These are phyloP conservation scores for Bathelium albidoporum DNA, from an alignment of 495 filamentous ascomycete species.

Conservation along the genomic window DNA sequence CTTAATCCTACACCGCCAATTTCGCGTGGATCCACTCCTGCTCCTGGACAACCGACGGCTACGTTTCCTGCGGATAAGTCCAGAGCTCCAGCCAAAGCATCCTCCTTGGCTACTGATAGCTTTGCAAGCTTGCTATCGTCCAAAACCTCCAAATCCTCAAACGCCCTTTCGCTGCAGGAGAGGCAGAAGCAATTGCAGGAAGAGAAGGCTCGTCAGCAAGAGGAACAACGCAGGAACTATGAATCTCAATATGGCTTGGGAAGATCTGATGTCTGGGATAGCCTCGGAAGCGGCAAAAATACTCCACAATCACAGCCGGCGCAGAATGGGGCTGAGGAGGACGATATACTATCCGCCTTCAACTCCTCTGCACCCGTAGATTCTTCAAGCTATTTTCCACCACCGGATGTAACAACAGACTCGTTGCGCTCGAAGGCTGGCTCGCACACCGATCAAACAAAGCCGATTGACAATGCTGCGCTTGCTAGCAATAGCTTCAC, in stretches of 20 bases:
- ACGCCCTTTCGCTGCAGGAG: constrained; percentile 61
- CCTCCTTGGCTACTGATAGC: not conserved
- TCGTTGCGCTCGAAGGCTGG: not conserved
- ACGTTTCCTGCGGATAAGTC: not conserved
- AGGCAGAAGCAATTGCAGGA: constrained; percentile 73
- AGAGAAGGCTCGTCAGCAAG: constrained; percentile 65
- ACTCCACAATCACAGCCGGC: constrained; percentile 27
- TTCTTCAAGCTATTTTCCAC: constrained; percentile 49
- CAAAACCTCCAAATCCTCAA: not conserved
- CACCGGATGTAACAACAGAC: constrained; percentile 23
- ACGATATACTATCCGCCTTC: constrained; percentile 56
- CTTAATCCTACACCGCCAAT: not conserved
- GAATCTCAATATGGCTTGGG: constrained; percentile 63
- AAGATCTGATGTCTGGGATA: constrained; percentile 62
- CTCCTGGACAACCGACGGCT: not conserved
- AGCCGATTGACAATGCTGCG: not conserved
- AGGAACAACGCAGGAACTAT: constrained; percentile 54
- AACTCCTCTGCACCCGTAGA: constrained; percentile 51
- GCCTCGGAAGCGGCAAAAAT: constrained; percentile 42
- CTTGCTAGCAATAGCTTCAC: not conserved
- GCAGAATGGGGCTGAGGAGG: constrained; percentile 32
- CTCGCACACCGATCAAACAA: not conserved
- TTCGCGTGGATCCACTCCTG: not conserved
- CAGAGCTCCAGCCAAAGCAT: not conserved
- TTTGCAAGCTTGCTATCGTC: not conserved